Base-by-base conservation (phyloP, 495 filamentous ascomycete genomes). In the Elaphomyces granulatus region DNA sequence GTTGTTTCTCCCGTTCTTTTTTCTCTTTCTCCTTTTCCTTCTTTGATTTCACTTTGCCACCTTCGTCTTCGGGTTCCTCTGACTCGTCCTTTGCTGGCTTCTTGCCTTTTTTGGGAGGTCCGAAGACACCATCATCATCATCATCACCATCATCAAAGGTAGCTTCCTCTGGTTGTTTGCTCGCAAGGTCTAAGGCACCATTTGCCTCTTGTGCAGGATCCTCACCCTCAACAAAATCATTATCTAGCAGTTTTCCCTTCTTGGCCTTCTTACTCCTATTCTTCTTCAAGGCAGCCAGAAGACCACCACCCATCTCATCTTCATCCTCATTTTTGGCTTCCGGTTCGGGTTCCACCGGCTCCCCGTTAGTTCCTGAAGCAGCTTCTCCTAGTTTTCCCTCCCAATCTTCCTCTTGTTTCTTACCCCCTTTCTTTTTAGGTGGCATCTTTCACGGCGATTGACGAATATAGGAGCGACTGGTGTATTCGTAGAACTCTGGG, bases 21-120 rank as follows among this genome's bases (percentile, higher is more conserved):
- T 82, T 90, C 60, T 87, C 85, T 66, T 80, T 87, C 61, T 95
- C 87, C 68, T 95, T 95, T 53, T 87, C 83, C 60, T 94, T 94
- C 73, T 96, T 95, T 10, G 79, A 87, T 63, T 94, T 77, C 45
- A 94, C 66, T 38, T 73, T 71, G 20, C 67, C 82, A 10, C 53
- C 63, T 20, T 75, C 78, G 0, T 74, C 77, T 2, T 65, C 70
- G n/a, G 66, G 43, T 28, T 48, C 48, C 3, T 52, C 50, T 7
- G 47, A 43, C 37, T 34, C 37, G 14, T 31, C 45, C 30, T 44
- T 41, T 23, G 48, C 49, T 32, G 63, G 60, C 44, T 60, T 58
- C 41, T 75, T 74, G 38, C 71, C 70, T 54, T 77, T 77, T 59
- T 76, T 76, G 14, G 59, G 59, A 47, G 77, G 75, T 43, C 79